Base-by-base conservation (phyloP, 2,329 filamentous ascomycete genomes). In the Xylariaceae sp. region DNA sequence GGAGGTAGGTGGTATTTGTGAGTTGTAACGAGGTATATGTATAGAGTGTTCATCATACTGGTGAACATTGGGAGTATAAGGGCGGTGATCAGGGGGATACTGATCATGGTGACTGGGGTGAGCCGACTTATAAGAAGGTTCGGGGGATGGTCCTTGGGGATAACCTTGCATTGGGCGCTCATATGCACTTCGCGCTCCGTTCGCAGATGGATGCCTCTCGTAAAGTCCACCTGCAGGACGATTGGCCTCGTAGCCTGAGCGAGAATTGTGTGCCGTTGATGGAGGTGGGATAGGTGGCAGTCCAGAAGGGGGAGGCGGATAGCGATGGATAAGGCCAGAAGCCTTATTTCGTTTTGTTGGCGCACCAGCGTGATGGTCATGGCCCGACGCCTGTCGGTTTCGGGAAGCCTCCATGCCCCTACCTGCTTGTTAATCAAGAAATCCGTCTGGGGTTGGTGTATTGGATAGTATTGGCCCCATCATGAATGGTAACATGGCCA, bases 351-450 rank as follows among this genome's bases (percentile, higher is more conserved):
- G 64, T 59, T 68, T 72, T 18, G 55, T 55, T 15, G 66, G 59
- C 11, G 57, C 48, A 10, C 23, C 23, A 30, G 23, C 23, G 23
- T 64, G 56, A 35, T 61, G 59, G 34, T 69, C 66, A 59, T 65
- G 64, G 23, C 63, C 61, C 57, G 66, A 64, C 51, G 67, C 64
- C 30, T 70, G 67, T 48, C 68, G 67, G 48, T 69, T 68, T 49
- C 66, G 64, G 45, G 68, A 71, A 2, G 70, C 70, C 56, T 73
- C 71, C 53, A 73, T 56, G 11, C 71, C 71, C 56, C 71, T 73
- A 60, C 15, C 2, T 35, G 51, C 8, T 11, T 55, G 54, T 68
- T 61, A 69, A 62, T 62, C 15, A 59, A 47, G 45, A 15, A 48
- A 17, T 5, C 6, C 23, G 8, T 23, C 35, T 45, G 5, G 10